Percentiles rank a stretch among this genome's conserved stretches.
These are phyloP conservation scores for Ganoderma meredithae DNA, from an alignment of 1,284 basidiomycete species.

Conservation along the genomic window DNA sequence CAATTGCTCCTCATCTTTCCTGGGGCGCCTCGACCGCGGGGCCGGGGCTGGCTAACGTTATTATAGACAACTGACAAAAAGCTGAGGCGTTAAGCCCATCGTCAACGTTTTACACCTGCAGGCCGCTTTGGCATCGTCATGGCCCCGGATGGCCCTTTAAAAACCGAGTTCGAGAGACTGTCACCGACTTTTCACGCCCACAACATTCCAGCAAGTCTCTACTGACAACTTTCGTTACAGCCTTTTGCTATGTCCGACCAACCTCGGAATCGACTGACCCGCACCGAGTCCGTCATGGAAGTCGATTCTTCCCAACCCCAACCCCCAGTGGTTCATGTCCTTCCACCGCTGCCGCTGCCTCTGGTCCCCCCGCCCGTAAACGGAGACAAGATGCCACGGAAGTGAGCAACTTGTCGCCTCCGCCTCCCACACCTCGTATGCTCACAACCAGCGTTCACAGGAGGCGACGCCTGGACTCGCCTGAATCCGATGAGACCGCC, in stretches of 20 bases:
- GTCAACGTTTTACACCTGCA: not conserved
- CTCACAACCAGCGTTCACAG: not conserved
- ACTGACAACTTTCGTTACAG: conserved; percentile 1
- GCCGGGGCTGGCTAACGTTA: not conserved
- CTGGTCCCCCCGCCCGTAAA: not conserved
- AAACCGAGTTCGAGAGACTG: not conserved
- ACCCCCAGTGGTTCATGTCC: not conserved
- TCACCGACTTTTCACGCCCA: not conserved
- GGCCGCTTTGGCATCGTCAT: not conserved
- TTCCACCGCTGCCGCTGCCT: not conserved
- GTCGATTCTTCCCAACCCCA: not conserved
- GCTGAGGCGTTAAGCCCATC: not conserved
- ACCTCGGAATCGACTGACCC: not conserved
- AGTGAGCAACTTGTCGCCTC: not conserved
- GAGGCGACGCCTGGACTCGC: not conserved
- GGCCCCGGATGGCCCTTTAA: not conserved
- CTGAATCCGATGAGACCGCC: not conserved
- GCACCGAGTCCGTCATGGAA: not conserved
- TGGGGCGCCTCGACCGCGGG: not conserved
- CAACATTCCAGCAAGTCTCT: not conserved
- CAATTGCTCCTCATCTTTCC: not conserved
- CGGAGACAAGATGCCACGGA: not conserved
- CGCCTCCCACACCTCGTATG: not conserved
- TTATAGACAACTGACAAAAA: not conserved
- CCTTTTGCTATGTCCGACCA: not conserved